Evolutionary conservation across 1,284 basidiomycete genomes (phyloP).

Genomic region (Cryptococcus hybrid): DNA sequence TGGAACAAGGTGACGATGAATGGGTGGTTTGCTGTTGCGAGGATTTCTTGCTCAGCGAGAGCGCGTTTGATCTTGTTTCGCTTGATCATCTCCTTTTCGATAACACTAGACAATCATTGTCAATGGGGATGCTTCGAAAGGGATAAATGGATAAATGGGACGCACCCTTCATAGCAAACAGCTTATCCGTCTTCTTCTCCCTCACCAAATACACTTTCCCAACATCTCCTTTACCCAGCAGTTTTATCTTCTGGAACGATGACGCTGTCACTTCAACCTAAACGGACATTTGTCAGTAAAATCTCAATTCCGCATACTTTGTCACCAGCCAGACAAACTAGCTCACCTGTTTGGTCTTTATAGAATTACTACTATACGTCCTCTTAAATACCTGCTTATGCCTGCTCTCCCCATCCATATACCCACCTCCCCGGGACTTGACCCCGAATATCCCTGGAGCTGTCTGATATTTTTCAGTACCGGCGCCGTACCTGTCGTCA

Average conservation of each 20-base stretch:
- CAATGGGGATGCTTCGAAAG: background rate
- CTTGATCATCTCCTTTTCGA: slow-evolving; percentile 99
- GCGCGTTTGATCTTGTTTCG: slow-evolving; percentile 97
- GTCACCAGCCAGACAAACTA: background rate
- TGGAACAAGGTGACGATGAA: slow-evolving; percentile 98
- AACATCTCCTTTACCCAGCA: slow-evolving; percentile 93
- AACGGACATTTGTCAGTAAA: background rate
- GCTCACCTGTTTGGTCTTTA: slow-evolving; percentile 84
- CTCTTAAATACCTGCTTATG: slow-evolving; percentile 75
- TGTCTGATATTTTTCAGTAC: slow-evolving; percentile 19
- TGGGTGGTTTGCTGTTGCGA: slow-evolving; percentile 93
- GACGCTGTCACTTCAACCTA: slow-evolving; percentile 87
- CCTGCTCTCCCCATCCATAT: slow-evolving; percentile 11
- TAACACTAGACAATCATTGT: slow-evolving; percentile 59
- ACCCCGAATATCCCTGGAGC: slow-evolving; percentile 20
- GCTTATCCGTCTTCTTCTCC: slow-evolving; percentile 90
- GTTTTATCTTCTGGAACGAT: slow-evolving; percentile 91
- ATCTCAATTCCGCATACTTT: background rate
- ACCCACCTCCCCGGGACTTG: slow-evolving; percentile 7
- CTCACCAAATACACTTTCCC: slow-evolving; percentile 93
- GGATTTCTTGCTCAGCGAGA: slow-evolving; percentile 92
- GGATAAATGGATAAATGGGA: background rate
- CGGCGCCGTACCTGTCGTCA: slow-evolving; percentile 17
- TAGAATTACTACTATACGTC: slow-evolving; percentile 96
- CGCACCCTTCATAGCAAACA: slow-evolving; percentile 95